A percentile compares a stretch with the other conserved stretches of the same genome.
These are phyloP conservation scores for Taphrina communis DNA, from an alignment of 1,139 yeast species.

Conservation along the genomic window DNA sequence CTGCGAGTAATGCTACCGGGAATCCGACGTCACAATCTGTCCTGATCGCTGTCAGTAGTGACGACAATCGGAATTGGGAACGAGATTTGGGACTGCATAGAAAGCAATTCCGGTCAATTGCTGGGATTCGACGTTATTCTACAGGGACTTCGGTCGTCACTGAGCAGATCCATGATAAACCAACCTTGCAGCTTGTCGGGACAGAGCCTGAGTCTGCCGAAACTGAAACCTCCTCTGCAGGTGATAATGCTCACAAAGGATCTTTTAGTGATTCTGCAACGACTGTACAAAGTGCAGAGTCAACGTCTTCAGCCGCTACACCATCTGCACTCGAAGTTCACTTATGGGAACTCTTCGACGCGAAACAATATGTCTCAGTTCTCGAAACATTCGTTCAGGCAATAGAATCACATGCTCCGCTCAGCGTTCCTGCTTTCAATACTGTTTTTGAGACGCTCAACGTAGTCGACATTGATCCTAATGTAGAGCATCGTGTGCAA, in stretches of 20 bases:
- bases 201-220: not conserved
- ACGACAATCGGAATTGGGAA: slow-evolving; percentile 23
- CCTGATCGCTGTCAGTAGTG: slow-evolving; percentile 22
- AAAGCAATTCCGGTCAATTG: slow-evolving; percentile 26
- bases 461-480: not conserved
- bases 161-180: not conserved
- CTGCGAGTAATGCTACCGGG: slow-evolving; percentile 26
- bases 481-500: not conserved
- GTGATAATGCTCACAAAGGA: not conserved
- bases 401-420: not conserved
- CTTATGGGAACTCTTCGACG: not conserved
- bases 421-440: slow-evolving; percentile 13
- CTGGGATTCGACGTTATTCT: slow-evolving; percentile 35
- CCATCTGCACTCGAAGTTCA: slow-evolving; percentile 4
- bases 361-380: not conserved
- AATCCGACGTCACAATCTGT: slow-evolving; percentile 18
- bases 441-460: slow-evolving; percentile 9
- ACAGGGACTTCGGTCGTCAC: slow-evolving; percentile 19
- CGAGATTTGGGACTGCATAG: slow-evolving; percentile 19
- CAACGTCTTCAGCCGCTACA: not conserved
- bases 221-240: not conserved
- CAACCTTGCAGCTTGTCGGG: slow-evolving; percentile 3
- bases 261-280: not conserved
- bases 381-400: not conserved
- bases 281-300: not conserved